Evolutionary conservation across 2,329 filamentous ascomycete genomes (phyloP).

Genomic region (Onygenales sp.): DNA sequence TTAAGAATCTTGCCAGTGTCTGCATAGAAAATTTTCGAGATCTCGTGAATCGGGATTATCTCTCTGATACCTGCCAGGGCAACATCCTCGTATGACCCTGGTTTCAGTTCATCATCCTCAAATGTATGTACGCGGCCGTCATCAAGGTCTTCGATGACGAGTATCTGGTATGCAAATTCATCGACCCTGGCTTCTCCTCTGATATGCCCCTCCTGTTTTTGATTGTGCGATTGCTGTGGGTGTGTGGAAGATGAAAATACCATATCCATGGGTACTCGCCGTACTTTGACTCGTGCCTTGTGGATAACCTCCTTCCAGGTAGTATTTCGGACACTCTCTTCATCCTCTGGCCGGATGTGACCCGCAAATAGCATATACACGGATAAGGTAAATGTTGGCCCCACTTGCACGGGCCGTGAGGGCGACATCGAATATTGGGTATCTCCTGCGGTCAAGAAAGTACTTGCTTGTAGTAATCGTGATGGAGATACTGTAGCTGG

Average conservation of each 20-base stretch:
- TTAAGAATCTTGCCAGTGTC: conserved; percentile 85
- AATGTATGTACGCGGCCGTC: conserved; percentile 60
- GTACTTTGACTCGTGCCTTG: conserved; percentile 75
- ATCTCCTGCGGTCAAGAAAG: conserved; percentile 78
- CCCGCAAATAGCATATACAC: conserved; percentile 92
- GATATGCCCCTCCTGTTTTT: conserved; percentile 18
- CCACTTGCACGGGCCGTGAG: conserved; percentile 63
- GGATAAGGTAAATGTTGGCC: conserved; percentile 75
- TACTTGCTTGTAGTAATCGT: conserved; percentile 82
- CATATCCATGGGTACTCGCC: conserved; percentile 55
- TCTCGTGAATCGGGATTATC: conserved; percentile 59
- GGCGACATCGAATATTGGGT: conserved; percentile 64
- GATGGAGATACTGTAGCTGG: conserved; percentile 82
- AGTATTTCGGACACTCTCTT: conserved; percentile 52
- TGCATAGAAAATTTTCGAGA: conserved; percentile 89
- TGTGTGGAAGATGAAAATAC: conserved; percentile 35
- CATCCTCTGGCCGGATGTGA: conserved; percentile 53
- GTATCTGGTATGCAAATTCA: conserved; percentile 71
- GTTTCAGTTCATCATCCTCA: conserved; percentile 50
- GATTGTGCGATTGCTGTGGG: conserved; percentile 6
- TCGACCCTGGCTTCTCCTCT: conserved; percentile 37
- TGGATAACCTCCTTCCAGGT: conserved; percentile 97
- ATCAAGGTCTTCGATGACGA: conserved; percentile 74
- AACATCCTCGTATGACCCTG: conserved; percentile 53
- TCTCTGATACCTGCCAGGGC: conserved; percentile 55